Evolutionary conservation across 495 filamentous ascomycete genomes (phyloP), one percentile per base, ranked within the genome.

Genomic region (Friedmanniomyces endolithicus): DNA sequence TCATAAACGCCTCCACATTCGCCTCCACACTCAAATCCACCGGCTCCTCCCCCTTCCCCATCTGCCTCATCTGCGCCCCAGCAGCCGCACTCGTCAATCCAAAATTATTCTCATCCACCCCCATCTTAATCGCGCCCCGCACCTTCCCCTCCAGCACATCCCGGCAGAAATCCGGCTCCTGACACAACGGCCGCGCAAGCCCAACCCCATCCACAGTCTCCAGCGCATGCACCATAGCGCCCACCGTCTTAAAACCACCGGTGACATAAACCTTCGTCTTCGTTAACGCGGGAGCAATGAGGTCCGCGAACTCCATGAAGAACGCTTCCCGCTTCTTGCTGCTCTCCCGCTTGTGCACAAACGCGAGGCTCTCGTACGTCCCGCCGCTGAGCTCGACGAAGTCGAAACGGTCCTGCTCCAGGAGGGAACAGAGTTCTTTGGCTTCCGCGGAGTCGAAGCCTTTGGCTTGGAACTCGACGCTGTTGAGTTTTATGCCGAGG

Each of bases 401-500:
- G 63, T 86, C 82, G 63, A 84, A 80, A 11, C 63, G 34, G 50
- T 73, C 68, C 35, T 66, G 52, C 60, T 86, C 82, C 6, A 85
- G 72, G 14, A 71, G 64, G 44, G 65, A 58, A 60, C 79, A 79
- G 1, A 85, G 69, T n/a, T 70, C 53, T 54, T 69, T 70, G 9
- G 76, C 75, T 45, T 84, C 82, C 20, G 78, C 73, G 7, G 75
- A 64, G 34, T 71, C 55, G 63, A 84, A 77, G 11, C 81, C 81
- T 16, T 72, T 66, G 16, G 75, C 70, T 63, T 86, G 78, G 65
- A 84, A 84, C 64, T 86, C 81, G 57, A 82, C 79, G 58, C 74
- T 79, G 68, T 85, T 85, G 62, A 85, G 67, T 67, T 86, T 85
- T 65, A 83, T 81, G 43, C 74, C 71, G 31, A 86, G 60, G 35